Evolutionary conservation across 2,329 filamentous ascomycete genomes (phyloP).

Genomic region (Xylaria sp.): DNA sequence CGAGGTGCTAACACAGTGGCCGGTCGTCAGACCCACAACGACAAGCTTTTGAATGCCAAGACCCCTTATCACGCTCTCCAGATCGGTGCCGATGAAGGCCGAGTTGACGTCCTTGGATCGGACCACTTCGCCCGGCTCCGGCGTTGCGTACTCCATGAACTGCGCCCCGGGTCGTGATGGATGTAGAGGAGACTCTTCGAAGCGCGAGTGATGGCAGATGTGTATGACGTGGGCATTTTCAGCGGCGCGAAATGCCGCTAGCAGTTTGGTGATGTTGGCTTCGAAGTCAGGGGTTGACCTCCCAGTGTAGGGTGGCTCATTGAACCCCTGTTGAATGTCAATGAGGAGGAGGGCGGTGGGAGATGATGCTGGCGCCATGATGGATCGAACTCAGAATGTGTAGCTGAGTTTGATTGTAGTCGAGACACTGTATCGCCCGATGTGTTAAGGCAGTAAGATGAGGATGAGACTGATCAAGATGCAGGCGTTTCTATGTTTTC

Average conservation of each 20-base stretch:
- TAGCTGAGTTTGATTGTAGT: neutral
- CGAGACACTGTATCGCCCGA: neutral
- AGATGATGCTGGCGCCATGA: constrained; percentile 18
- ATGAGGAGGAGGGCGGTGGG: constrained; percentile 56
- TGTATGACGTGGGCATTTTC: constrained; percentile 53
- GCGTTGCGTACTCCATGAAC: constrained; percentile 41
- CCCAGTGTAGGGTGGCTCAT: constrained; percentile 48
- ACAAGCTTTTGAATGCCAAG: constrained; percentile 53
- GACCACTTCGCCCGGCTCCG: constrained; percentile 51
- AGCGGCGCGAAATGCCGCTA: constrained; percentile 45
- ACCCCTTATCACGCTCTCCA: constrained; percentile 52
- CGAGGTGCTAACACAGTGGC: constrained; percentile 61
- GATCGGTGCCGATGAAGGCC: constrained; percentile 56
- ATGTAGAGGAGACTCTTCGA: constrained; percentile 51
- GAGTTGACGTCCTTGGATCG: constrained; percentile 59
- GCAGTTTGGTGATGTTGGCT: constrained; percentile 53
- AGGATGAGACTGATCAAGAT: too few relatives aligned
- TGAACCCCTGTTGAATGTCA: constrained; percentile 58
- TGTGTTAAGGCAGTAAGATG: neutral
- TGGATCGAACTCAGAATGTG: neutral
- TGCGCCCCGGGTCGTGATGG: constrained; percentile 48
- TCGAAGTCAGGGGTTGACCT: constrained; percentile 59
- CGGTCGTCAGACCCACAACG: constrained; percentile 57
- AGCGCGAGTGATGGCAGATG: constrained; percentile 56
- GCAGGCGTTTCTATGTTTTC: neutral